phyloP scores from a whole-genome alignment of 1,139 yeast genomes.

The Geotrichum fermentans region DNA sequence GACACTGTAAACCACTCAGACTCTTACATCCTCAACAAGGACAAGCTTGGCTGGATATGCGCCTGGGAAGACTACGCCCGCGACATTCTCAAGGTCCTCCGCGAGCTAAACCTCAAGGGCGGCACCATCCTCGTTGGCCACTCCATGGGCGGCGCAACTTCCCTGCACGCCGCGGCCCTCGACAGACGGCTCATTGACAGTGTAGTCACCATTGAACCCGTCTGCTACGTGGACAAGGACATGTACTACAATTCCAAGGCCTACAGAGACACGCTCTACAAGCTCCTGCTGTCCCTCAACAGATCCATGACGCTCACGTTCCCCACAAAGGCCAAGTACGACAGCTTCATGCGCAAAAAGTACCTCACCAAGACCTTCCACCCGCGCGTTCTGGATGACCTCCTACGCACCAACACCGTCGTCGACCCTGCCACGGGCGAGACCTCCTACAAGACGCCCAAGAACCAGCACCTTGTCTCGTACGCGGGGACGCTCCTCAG shows the following conservation, averaged over 20 bases:
- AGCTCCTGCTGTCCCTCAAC: constrained; percentile 17
- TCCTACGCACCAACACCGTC: constrained; percentile 38
- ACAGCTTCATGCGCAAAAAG: constrained; percentile 41
- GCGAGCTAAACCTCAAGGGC: constrained; percentile 42
- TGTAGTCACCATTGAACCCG: constrained; percentile 60
- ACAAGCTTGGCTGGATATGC: constrained; percentile 49
- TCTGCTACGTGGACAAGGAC: constrained; percentile 37
- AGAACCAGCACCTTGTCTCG: constrained; percentile 43
- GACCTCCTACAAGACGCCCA: constrained; percentile 28
- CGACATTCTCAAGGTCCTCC: constrained; percentile 51
- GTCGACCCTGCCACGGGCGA: constrained; percentile 24
- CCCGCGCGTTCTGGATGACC: constrained; percentile 45
- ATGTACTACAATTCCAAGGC: too few species aligned
- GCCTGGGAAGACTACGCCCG: constrained; percentile 65
- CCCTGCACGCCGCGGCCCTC: constrained; percentile 47
- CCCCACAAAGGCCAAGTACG: constrained; percentile 40
- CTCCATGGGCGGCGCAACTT: constrained; percentile 64
- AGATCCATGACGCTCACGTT: constrained; percentile 35
- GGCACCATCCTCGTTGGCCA: constrained; percentile 58
- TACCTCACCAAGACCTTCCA: constrained; percentile 48
- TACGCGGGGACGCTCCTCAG: constrained; percentile 45
- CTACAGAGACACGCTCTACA: too few species aligned
- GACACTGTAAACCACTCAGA: constrained; percentile 70
- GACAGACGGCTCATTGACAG: constrained; percentile 55
- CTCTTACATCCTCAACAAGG: constrained; percentile 51